These are phyloP conservation scores for Monilinia laxa DNA, from an alignment of 2,329 filamentous ascomycete species.

Conservation along the genomic window DNA sequence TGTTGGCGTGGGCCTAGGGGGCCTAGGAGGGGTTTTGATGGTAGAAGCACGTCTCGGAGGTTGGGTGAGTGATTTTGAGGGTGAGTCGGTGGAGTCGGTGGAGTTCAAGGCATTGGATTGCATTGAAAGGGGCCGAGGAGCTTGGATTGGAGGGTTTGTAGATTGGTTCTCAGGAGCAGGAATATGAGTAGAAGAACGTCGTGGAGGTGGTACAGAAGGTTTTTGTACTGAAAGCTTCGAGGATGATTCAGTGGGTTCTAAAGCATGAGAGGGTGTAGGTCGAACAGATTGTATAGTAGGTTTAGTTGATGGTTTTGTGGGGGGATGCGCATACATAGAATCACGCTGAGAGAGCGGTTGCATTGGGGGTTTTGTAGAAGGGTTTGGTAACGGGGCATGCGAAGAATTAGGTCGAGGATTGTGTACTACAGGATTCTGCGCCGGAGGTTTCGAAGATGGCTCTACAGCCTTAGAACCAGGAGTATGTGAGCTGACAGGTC, in stretches of 20 bases:
- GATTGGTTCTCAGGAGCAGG: not conserved
- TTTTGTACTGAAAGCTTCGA: not conserved
- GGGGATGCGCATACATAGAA: not conserved
- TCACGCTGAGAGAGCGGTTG: not conserved
- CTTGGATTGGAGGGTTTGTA: not conserved
- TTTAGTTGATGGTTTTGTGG: not conserved
- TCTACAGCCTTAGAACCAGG: not conserved
- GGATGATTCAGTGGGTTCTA: not conserved
- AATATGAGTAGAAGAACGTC: not conserved
- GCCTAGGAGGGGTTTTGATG: slow-evolving; percentile 7
- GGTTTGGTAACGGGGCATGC: not conserved
- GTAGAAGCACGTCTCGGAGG: not conserved
- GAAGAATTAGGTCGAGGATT: slow-evolving; percentile 8
- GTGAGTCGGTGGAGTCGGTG: not conserved
- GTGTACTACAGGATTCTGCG: not conserved
- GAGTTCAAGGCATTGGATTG: not conserved
- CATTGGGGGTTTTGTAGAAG: slow-evolving; percentile 1
- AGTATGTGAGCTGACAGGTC: not conserved
- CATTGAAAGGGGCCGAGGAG: slow-evolving; percentile 11
- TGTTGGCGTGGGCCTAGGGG: not conserved
- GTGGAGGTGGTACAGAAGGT: slow-evolving; percentile 4
- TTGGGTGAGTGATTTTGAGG: not conserved
- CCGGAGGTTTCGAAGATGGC: not conserved
- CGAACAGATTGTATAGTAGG: slow-evolving; percentile 10
- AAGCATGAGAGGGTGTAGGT: not conserved